Evolutionary conservation across 192 early-diverging fungal species (phyloP).

Genomic region (Mortierella hygrophila): DNA sequence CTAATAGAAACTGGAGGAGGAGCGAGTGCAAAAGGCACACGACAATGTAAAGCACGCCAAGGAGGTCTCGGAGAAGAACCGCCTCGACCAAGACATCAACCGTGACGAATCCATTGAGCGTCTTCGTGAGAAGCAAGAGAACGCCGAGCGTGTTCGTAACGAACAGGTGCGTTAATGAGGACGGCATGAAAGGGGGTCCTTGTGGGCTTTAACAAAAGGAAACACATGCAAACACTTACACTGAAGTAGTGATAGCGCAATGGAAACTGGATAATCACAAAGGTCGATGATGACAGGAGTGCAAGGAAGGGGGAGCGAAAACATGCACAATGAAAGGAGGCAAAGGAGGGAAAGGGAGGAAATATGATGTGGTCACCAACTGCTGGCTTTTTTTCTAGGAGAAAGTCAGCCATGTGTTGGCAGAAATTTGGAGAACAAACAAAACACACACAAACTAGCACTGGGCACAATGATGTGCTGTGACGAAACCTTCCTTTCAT

Average conservation of each 20-base stretch:
- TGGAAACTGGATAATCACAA: background rate
- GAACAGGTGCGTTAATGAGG: conserved; percentile 32
- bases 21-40: conserved; percentile 49
- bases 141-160: conserved; percentile 40
- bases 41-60: conserved; percentile 51
- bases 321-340: background rate
- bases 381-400: background rate
- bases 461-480: background rate
- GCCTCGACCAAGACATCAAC: conserved; percentile 28
- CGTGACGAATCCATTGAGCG: conserved; percentile 42
- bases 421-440: background rate
- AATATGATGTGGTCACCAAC: too few relatives aligned
- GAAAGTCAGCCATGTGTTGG: background rate
- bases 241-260: background rate
- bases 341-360: too few relatives aligned
- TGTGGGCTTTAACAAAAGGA: background rate
- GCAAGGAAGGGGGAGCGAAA: background rate
- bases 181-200: background rate
- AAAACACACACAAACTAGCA: background rate
- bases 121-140: conserved; percentile 51
- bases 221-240: background rate
- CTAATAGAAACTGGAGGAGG: conserved; percentile 43
- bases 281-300: background rate
- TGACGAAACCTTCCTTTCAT: background rate
- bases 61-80: conserved; percentile 39